Conservation (phyloP, 305 asterid species). For the Fraxinus paxiana region DNA sequence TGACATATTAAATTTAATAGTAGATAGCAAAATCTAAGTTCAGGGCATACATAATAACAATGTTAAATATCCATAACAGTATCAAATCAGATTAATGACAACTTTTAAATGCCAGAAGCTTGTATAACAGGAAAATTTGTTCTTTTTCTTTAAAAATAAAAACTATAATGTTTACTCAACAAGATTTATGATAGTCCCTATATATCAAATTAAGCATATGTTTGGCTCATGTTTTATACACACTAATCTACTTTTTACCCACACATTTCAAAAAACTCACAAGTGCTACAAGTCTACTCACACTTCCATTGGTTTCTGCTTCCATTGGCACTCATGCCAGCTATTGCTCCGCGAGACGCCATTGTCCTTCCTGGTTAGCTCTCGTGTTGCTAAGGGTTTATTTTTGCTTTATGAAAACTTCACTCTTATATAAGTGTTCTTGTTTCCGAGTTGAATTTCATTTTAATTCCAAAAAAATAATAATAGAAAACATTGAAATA, state of each 20-base stretch:
- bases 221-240: not conserved
- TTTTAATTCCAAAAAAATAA: no score
- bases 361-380: no score
- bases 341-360: no score
- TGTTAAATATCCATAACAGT: not conserved
- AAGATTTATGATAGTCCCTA: not conserved
- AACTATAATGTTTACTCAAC: not conserved
- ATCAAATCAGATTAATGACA: not conserved
- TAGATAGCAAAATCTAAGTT: not conserved
- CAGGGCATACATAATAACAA: not conserved
- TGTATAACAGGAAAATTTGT: not conserved
- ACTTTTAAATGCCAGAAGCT: not conserved
- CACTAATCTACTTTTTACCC: not conserved
- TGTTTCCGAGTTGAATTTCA: no score
- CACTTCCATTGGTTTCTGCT: no score
- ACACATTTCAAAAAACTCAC: not conserved
- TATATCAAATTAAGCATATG: not conserved
- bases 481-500: no score
- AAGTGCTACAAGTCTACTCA: not conserved
- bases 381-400: no score
- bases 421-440: no score
- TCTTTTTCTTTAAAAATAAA: not conserved
- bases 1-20: not conserved
- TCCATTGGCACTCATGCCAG: no score
- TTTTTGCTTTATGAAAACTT: no score